A percentile compares a stretch with the other conserved stretches of the same genome.
These are phyloP conservation scores for Parachaetomium inaequale DNA, from an alignment of 495 filamentous ascomycete genomes.

Conservation along the genomic window DNA sequence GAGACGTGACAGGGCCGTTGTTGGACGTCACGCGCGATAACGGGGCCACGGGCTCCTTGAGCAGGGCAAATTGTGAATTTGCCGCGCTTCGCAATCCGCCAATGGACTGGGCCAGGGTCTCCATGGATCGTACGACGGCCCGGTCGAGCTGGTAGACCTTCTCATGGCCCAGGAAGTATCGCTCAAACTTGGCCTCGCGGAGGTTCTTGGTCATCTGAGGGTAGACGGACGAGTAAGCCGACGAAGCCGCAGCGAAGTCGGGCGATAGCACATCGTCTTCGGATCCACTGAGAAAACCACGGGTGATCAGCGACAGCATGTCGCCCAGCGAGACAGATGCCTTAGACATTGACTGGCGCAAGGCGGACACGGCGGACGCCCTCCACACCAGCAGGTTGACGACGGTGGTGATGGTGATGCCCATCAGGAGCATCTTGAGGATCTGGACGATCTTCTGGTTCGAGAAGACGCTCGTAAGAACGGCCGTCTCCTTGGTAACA, in stretches of 20 bases:
- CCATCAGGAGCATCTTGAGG: slow-evolving; percentile 87
- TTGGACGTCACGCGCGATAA: slow-evolving; percentile 32
- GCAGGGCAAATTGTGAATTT: slow-evolving; percentile 77
- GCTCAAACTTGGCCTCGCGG: slow-evolving; percentile 84
- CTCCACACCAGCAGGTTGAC: slow-evolving; percentile 79
- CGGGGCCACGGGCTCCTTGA: slow-evolving; percentile 54
- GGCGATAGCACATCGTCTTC: slow-evolving; percentile 68
- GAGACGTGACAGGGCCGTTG: slow-evolving; percentile 5
- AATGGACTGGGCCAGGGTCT: slow-evolving; percentile 82
- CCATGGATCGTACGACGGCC: slow-evolving; percentile 77
- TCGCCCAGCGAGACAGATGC: slow-evolving; percentile 73
- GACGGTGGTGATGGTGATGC: slow-evolving; percentile 68
- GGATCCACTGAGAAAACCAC: slow-evolving; percentile 78
- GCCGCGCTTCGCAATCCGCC: slow-evolving; percentile 89
- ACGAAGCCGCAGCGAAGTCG: slow-evolving; percentile 62
- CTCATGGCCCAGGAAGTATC: slow-evolving; percentile 80
- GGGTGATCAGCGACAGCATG: slow-evolving; percentile 78
- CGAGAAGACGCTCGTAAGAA: slow-evolving; percentile 75
- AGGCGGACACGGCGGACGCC: slow-evolving; percentile 69
- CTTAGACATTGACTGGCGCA: slow-evolving; percentile 71
- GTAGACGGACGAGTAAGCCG: slow-evolving; percentile 66
- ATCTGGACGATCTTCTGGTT: slow-evolving; percentile 82
- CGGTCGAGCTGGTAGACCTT: slow-evolving; percentile 75
- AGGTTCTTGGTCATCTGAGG: slow-evolving; percentile 73
- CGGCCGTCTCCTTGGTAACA: slow-evolving; percentile 85